Conservation (phyloP, 495 filamentous ascomycete genomes). For the Trichocladium uniseriatum region DNA sequence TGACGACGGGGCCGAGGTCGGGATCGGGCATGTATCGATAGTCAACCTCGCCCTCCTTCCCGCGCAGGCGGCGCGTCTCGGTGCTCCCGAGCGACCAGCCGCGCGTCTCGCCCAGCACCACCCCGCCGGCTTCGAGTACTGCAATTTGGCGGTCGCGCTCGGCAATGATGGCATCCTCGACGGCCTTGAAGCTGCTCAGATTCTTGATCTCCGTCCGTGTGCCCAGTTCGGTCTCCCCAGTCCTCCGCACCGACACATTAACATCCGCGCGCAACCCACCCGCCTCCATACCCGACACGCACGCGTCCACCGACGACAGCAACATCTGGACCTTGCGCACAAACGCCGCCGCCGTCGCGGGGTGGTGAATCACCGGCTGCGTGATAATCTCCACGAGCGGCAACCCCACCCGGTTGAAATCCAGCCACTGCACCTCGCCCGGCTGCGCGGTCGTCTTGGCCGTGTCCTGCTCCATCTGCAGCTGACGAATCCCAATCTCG, state of each 20-base stretch:
- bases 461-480: constrained; percentile 97
- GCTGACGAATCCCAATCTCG: constrained; percentile 73
- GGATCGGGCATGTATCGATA: constrained; percentile 99
- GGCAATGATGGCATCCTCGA: constrained; percentile 85
- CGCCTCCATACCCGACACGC: constrained; percentile 82
- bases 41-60: constrained; percentile 95
- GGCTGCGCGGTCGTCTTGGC: constrained; percentile 81
- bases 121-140: constrained; percentile 68
- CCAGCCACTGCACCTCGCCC: constrained; percentile 64
- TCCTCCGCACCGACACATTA: constrained; percentile 75
- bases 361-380: constrained; percentile 70
- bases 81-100: constrained; percentile 80
- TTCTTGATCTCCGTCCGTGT: constrained; percentile 98
- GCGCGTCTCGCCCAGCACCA: constrained; percentile 77
- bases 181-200: constrained; percentile 83
- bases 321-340: constrained; percentile 83
- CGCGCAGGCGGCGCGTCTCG: constrained; percentile 69
- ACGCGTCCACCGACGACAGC: constrained; percentile 70
- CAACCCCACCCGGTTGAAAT: constrained; percentile 88
- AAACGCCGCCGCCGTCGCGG: constrained; percentile 74
- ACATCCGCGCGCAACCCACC: constrained; percentile 90
- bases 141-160: constrained; percentile 83
- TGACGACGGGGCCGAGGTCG: constrained; percentile 70
- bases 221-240: constrained; percentile 48
- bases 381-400: constrained; percentile 96